phyloP scores from a whole-genome alignment of 768 basidiomycete genomes.

The Boletus edulis region DNA sequence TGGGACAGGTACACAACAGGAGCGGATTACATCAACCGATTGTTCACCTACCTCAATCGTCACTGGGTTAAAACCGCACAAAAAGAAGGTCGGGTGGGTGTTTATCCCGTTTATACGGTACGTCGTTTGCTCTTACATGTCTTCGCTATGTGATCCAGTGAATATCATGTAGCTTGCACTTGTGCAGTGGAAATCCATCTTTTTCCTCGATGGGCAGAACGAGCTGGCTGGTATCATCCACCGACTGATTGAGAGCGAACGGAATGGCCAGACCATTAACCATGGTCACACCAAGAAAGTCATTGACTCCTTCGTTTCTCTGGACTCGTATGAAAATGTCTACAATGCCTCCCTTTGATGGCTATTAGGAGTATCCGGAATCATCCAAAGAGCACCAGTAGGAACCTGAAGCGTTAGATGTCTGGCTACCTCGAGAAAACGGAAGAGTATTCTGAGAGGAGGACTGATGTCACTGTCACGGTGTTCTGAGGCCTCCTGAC shows the following conservation, averaged over 20 bases:
- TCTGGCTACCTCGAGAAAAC: slow-evolving; percentile 96
- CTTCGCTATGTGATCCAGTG: neutral
- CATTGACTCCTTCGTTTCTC: slow-evolving; percentile 91
- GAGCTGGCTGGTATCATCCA: slow-evolving; percentile 86
- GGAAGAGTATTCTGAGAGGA: slow-evolving; percentile 90
- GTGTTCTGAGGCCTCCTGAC: too few relatives aligned
- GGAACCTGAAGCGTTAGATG: slow-evolving; percentile 88
- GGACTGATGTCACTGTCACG: slow-evolving; percentile 36
- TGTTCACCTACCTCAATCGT: slow-evolving; percentile 97
- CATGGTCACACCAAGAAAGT: slow-evolving; percentile 92
- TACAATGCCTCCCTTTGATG: slow-evolving; percentile 88
- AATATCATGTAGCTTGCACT: slow-evolving; percentile 67
- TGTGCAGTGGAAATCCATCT: slow-evolving; percentile 92
- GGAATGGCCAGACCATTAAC: slow-evolving; percentile 93
- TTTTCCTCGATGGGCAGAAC: slow-evolving; percentile 83
- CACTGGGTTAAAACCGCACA: slow-evolving; percentile 99
- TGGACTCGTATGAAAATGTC: slow-evolving; percentile 90
- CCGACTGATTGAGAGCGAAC: slow-evolving; percentile 86
- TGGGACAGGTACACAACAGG: slow-evolving; percentile 98
- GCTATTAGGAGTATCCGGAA: slow-evolving; percentile 92
- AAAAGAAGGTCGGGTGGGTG: slow-evolving; percentile 92
- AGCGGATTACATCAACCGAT: slow-evolving; percentile 93
- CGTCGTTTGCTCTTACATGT: slow-evolving; percentile 25
- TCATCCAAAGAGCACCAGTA: slow-evolving; percentile 80
- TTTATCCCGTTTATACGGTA: slow-evolving; percentile 96